Percentiles rank a stretch among this genome's conserved stretches.
phyloP scores from a whole-genome alignment of 306 rosid species.

The Mimosa bimucronata region DNA sequence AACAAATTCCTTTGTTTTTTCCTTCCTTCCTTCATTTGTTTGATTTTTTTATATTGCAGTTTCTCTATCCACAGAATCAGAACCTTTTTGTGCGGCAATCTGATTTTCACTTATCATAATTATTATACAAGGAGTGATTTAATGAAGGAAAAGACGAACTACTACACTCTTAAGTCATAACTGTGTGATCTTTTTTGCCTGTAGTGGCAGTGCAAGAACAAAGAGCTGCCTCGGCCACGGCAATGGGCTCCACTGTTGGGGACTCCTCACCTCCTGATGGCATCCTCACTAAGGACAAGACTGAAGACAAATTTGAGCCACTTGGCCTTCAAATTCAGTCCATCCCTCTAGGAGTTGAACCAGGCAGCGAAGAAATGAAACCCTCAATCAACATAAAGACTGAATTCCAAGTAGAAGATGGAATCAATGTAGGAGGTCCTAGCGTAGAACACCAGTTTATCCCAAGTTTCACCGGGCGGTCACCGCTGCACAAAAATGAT shows the following conservation, averaged over 20 bases:
- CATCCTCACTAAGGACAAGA: conserved; percentile 62
- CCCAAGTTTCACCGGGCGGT: conserved; percentile 72
- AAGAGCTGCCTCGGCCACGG: conserved; percentile 81
- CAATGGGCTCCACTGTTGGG: conserved; percentile 79
- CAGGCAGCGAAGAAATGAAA: conserved; percentile 56
- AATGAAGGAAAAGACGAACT: conserved; percentile 8
- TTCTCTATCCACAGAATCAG: conserved; percentile 20
- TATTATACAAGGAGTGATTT: background rate
- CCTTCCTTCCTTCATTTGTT: background rate
- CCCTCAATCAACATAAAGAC: conserved; percentile 54
- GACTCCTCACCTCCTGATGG: conserved; percentile 88
- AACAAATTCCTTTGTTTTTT: conserved; percentile 5
- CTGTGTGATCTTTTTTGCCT: conserved; percentile 32
- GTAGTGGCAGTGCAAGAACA: conserved; percentile 94
- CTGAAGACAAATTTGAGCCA: conserved; percentile 81
- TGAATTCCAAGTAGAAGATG: conserved; percentile 78
- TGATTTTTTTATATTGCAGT: background rate
- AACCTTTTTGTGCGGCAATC: conserved; percentile 16
- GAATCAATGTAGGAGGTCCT: conserved; percentile 62
- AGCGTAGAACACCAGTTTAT: conserved; percentile 93
- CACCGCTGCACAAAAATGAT: conserved; percentile 67
- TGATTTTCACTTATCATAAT: conserved; percentile 23
- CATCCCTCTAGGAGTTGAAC: conserved; percentile 69
- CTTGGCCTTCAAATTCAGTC: conserved; percentile 90
- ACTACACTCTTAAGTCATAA: conserved; percentile 8